Conservation (phyloP, 768 basidiomycete species). For the Lepiota venenata region DNA sequence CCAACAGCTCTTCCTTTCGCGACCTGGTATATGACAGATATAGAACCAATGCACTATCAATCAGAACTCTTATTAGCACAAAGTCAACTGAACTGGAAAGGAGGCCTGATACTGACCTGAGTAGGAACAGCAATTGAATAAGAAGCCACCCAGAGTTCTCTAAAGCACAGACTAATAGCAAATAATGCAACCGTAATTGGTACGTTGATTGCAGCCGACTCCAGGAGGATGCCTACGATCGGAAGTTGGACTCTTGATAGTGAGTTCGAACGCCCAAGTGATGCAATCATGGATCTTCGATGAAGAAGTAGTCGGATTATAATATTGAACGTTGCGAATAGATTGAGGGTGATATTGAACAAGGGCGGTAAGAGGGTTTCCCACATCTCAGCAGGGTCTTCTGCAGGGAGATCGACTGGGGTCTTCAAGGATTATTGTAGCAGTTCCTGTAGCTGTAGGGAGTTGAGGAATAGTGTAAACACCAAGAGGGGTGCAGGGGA, state of each 20-base stretch:
- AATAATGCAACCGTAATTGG: neutral
- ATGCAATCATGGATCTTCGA: neutral
- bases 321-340: slow-evolving; percentile 2
- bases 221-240: neutral
- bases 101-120: slow-evolving; percentile 3
- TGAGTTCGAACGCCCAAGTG: neutral
- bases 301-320: slow-evolving; percentile 1
- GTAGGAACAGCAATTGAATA: neutral
- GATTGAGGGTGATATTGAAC: slow-evolving; percentile 1
- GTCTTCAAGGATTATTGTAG: no score
- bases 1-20: no score
- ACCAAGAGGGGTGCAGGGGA: no score
- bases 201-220: neutral
- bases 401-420: neutral
- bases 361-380: neutral
- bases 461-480: no score
- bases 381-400: neutral
- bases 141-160: neutral
- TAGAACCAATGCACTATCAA: no score
- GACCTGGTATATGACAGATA: no score
- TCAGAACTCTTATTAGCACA: no score
- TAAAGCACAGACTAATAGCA: neutral
- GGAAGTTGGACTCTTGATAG: neutral
- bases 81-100: no score
- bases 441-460: no score